Conservation (phyloP, 805 yeast species). For the Zygosaccharomyces bisporus region DNA sequence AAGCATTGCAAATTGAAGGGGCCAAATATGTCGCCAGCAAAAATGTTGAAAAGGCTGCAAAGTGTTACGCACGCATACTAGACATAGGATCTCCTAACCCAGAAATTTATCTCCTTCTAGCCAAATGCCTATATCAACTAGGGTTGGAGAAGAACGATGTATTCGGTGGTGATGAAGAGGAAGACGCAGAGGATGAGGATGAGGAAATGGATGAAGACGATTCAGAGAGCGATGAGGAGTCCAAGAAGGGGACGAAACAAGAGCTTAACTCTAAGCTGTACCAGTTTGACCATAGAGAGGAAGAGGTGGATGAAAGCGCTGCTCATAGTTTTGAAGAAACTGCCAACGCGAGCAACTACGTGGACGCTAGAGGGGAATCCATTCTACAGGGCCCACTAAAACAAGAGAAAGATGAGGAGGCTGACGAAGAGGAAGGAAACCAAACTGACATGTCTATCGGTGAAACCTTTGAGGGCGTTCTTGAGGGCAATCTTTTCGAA, state of each 20-base stretch:
- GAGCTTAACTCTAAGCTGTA: slow-evolving; percentile 15
- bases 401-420: slow-evolving; percentile 13
- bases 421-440: slow-evolving; percentile 12
- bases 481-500: slow-evolving; percentile 47
- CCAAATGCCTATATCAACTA: slow-evolving; percentile 65
- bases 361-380: slow-evolving; percentile 6
- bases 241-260: slow-evolving; percentile 45
- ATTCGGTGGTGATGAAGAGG: slow-evolving; percentile 43
- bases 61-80: slow-evolving; percentile 61
- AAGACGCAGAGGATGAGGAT: slow-evolving; percentile 29
- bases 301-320: slow-evolving; percentile 14
- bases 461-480: slow-evolving; percentile 14
- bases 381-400: slow-evolving; percentile 3
- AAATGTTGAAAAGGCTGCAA: slow-evolving; percentile 65
- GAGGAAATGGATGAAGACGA: slow-evolving; percentile 27
- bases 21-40: slow-evolving; percentile 60
- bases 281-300: slow-evolving; percentile 30
- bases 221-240: slow-evolving; percentile 27
- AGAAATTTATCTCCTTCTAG: slow-evolving; percentile 12
- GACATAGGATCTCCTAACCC: slow-evolving; percentile 16
- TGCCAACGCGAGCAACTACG: slow-evolving; percentile 5
- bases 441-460: slow-evolving; percentile 7
- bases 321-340: slow-evolving; percentile 6
- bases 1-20: slow-evolving; percentile 54
- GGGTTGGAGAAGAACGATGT: slow-evolving; percentile 75